Base-by-base conservation (phyloP, 257 asterid species). In the Fraxinus quadrangulata region DNA sequence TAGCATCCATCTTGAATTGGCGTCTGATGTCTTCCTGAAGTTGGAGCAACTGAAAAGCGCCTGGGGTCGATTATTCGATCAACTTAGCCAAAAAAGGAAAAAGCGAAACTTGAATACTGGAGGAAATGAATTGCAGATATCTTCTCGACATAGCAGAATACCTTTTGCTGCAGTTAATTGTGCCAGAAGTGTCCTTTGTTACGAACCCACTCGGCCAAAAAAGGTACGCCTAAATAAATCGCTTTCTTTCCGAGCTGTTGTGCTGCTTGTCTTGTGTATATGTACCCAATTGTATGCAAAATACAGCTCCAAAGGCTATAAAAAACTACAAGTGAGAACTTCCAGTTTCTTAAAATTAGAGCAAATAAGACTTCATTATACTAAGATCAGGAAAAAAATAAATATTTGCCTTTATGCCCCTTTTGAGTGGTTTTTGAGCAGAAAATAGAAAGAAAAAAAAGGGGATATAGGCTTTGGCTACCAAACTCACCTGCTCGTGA, bases 11-110 rank as follows among this genome's bases (percentile, higher is more conserved):
- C 74, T 88, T 89, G 82, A 84, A 86, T 36, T 92, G 93, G 42
- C 91, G 90, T 72, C 88, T 84, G 6, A 81, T 77, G 67, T 94
- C 96, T 70, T 94, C 97, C 77, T 94, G 98, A 81, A 92, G 96
- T 79, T 94, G 98, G 78, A 92, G 91, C 90, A 94, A 80, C 92
- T 94, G 97, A 85, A 85, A 91, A 68, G 98, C 96, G 76, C 97
- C 95, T 91, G 81, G 28, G 82, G 30, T 73, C 68, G 75, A 54
- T 39, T 73, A 11, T 54, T 54, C 23, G 28, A 51, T 40, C 45
- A 51, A 54, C 63, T 40, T 54, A 14, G 45, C 3, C 6, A 23
- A 67, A 31, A 14, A 31, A 30, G 33, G 2, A 40, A 56, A 56
- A 56, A 19, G 28, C 12, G n/a, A n/a, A 56, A 56, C 28, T 21